Evolutionary conservation across 2,329 filamentous ascomycete genomes (phyloP), one percentile per base, ranked within the genome.

Genomic region (Botrytis pseudocinerea): DNA sequence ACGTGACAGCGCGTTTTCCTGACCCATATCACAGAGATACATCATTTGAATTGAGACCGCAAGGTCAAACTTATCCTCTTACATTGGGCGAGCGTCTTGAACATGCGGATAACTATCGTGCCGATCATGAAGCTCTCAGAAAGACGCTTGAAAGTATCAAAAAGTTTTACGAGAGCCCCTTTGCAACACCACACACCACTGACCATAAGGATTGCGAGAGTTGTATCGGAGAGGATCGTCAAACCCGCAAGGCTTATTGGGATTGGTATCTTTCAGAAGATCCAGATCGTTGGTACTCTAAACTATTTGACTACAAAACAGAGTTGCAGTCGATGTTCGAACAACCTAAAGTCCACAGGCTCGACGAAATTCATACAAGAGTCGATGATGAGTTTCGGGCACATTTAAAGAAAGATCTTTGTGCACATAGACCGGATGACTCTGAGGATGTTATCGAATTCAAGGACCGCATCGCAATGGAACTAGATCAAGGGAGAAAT

Each of bases 221-320:
- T 32, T 80, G 78, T 70, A 64, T 70, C 38, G 68, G 72, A 18
- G 77, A 76, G 46, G 78, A 78, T 51, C 59, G 73, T n/a, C 73
- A 77, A 44, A 76, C 78, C 14, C 70, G 63, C 20, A 66, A 78
- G 73, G 78, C 78, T n/a, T 80, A 76, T 70, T 72, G 76, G 59
- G 73, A 77, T 38, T 80, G 77, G 75, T 81, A 80, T 72, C 73
- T 79, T 2, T 74, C 75, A 2, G 42, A 75, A 22, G 75, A 77
- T 12, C 75, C 76, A 18, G 73, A 74, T 46, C 68, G 75, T 22
- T 80, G 78, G 78, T 75, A 76, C 32, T 70, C 70, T 3, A 71
- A 75, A 14, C 35, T 76, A 20, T 64, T 62, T 22, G 57, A 75
- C 20, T 79, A 79, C 42, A 73, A 70, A 44, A 71, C 71, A 1